These are phyloP conservation scores for Chlorencoelia australis DNA, from an alignment of 2,329 filamentous ascomycete species.

Conservation along the genomic window DNA sequence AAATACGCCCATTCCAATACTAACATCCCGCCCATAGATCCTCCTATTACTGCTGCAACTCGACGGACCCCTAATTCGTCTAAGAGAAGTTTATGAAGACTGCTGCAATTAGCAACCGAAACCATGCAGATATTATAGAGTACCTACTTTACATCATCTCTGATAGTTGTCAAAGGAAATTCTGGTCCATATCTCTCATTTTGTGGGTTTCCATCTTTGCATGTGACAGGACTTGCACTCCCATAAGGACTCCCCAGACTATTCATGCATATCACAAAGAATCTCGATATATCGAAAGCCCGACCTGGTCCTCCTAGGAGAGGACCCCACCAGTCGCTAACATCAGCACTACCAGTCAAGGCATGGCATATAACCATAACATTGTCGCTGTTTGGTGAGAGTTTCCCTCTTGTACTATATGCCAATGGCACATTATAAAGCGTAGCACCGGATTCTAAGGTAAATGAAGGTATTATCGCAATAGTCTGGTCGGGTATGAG, in stretches of 20 bases:
- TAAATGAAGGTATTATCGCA: slow-evolving; percentile 78
- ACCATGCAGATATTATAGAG: slow-evolving; percentile 3
- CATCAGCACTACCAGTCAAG: slow-evolving; percentile 75
- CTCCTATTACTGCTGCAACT: slow-evolving; percentile 69
- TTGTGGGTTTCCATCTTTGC: slow-evolving; percentile 66
- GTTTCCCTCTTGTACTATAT: slow-evolving; percentile 54
- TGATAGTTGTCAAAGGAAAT: slow-evolving; percentile 88
- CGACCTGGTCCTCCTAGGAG: slow-evolving; percentile 67
- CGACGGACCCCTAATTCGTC: slow-evolving; percentile 73
- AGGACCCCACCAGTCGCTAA: slow-evolving; percentile 82
- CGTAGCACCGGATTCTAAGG: slow-evolving; percentile 81
- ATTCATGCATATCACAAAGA: slow-evolving; percentile 82
- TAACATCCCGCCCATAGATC: slow-evolving; percentile 82
- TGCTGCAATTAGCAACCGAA: slow-evolving; percentile 28
- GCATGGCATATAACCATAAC: slow-evolving; percentile 75
- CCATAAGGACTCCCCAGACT: slow-evolving; percentile 79
- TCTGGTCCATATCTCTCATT: slow-evolving; percentile 84
- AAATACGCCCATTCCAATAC: slow-evolving; percentile 90
- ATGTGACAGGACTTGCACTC: slow-evolving; percentile 79
- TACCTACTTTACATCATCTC: slow-evolving; percentile 85
- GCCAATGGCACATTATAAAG: slow-evolving; percentile 67
- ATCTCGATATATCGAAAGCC: slow-evolving; percentile 71
- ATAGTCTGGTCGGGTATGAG: slow-evolving; percentile 85
- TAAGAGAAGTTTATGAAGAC: slow-evolving; percentile 68
- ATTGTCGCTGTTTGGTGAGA: slow-evolving; percentile 51